A percentile compares a stretch with the other conserved stretches of the same genome.
phyloP scores from a whole-genome alignment of 2,329 filamentous ascomycete genomes.

The Cladosporium velox region DNA sequence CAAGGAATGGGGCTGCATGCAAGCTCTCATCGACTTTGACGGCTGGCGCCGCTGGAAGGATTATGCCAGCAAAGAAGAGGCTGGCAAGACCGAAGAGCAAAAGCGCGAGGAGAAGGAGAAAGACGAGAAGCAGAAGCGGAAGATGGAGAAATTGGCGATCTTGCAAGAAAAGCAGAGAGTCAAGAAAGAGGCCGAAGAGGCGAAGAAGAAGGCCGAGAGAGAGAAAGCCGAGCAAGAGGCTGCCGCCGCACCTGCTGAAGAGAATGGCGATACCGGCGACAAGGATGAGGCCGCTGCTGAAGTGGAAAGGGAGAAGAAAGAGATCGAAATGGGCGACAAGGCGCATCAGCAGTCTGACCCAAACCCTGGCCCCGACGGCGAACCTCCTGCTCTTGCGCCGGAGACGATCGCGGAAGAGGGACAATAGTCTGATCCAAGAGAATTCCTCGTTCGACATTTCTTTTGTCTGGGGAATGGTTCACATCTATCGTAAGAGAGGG shows the following conservation, averaged over 20 bases:
- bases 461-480: neutral
- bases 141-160: conserved; percentile 36
- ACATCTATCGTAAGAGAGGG: neutral
- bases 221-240: conserved; percentile 11
- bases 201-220: conserved; percentile 26
- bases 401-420: conserved; percentile 1
- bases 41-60: conserved; percentile 98
- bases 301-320: conserved; percentile 6
- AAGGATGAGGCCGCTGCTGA: neutral
- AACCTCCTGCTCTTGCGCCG: conserved; percentile 1
- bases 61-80: conserved; percentile 51
- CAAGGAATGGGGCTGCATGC: conserved; percentile 99
- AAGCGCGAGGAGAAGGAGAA: conserved; percentile 34
- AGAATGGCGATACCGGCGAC: neutral
- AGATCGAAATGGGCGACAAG: conserved; percentile 15
- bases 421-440: neutral
- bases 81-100: conserved; percentile 40
- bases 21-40: conserved; percentile 96
- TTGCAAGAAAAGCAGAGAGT: conserved; percentile 33
- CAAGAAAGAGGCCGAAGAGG: conserved; percentile 31
- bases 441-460: neutral
- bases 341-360: neutral
- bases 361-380: conserved; percentile 1
- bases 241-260: neutral
- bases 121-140: conserved; percentile 36